Base-by-base conservation (phyloP, 1,284 basidiomycete genomes). In the Dichomitus squalens region DNA sequence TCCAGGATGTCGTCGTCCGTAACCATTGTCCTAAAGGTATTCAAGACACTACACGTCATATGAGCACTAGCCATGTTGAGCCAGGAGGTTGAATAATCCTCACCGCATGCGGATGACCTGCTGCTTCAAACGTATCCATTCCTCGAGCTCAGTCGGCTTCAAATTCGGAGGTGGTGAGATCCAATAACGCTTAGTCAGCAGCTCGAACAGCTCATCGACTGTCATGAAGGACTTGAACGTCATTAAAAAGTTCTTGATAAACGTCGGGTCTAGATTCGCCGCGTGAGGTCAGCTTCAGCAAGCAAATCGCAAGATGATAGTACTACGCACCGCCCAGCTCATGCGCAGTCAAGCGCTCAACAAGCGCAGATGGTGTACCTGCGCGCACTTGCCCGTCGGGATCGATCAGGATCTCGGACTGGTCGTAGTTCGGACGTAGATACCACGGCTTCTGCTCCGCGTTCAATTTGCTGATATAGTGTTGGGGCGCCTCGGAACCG, bases 201-300 rank as follows among this genome's bases (percentile, higher is more conserved):
- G 78, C 52, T 94, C 87, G 57, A 98, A 89, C 21, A 99, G 76
- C 58, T 95, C 90, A 55, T 93, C 84, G 18, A 94, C 79, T 1
- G 88, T 90, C 14, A 93, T 95, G 73, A 99, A 99, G 0, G 95
- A 96, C 65, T 96, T 94, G 79, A 95, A 98, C 1, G 97, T 99
- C 84, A 98, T 91, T 60, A 99, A 74, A 83, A 99, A 99, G 1
- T 95, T 91, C 71, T 92, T 90, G 71, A 88, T 92, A 75, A 93
- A 99, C 6, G 86, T 84, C 0, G 86, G 79, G 71, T 96, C 95
- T 91, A 66, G n/a, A 46, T 12, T 3, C 23, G n/a, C 23, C 29
- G 29, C 27, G 9, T 18, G 0, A 16, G n/a, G 40, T 52, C 12
- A 52, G 20, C 39, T 41, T 31, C n/a, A 5, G 29, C 3, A n/a